phyloP scores from a whole-genome alignment of 257 asterid species.

The Handroanthus guayacan region DNA sequence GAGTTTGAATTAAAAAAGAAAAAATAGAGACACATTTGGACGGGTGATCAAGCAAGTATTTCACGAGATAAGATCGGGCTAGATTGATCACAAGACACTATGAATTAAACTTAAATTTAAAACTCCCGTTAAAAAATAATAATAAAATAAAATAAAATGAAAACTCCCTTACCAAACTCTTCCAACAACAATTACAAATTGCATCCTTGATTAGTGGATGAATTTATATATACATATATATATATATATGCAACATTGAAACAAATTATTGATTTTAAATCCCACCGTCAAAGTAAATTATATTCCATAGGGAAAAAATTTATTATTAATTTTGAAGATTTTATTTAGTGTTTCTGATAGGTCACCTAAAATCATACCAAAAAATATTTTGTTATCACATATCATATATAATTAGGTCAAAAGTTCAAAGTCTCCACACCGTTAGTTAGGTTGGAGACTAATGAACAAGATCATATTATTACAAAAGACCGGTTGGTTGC shows the following conservation, averaged over 20 bases:
- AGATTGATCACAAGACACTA: neutral
- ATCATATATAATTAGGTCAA: slow-evolving; percentile 31
- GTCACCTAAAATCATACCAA: slow-evolving; percentile 24
- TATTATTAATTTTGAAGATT: neutral
- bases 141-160: too few relatives aligned
- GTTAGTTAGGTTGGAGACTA: slow-evolving; percentile 27
- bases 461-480: too few relatives aligned
- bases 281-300: neutral
- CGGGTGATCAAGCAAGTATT: neutral
- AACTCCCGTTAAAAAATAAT: too few relatives aligned
- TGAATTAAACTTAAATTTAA: too few relatives aligned
- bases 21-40: neutral
- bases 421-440: slow-evolving; percentile 1
- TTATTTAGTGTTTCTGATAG: neutral
- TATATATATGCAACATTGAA: neutral
- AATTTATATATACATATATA: neutral
- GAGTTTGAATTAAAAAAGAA: too few relatives aligned
- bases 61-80: neutral
- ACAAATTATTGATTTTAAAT: neutral
- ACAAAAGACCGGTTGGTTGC: too few relatives aligned
- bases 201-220: neutral
- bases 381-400: slow-evolving; percentile 18
- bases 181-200: neutral
- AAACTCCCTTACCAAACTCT: neutral
- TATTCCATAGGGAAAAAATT: neutral